Evolutionary conservation across 352 stramenopile species (phyloP).

Genomic region (Phytopythium aichiense): DNA sequence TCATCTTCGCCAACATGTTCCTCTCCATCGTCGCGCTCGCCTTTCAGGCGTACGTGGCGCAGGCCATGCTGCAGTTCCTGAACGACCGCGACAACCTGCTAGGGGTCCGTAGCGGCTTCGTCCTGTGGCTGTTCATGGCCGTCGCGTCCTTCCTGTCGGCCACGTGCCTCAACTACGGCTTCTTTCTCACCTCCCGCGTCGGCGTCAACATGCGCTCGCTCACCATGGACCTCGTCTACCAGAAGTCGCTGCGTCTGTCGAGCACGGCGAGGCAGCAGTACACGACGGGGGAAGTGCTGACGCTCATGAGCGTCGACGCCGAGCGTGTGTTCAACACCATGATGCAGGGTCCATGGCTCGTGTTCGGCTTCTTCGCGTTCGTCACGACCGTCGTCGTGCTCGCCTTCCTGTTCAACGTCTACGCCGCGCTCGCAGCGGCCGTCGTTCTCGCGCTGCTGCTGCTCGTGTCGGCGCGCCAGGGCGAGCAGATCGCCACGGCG

Average conservation of each 20-base stretch:
- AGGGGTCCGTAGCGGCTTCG: conserved; percentile 16
- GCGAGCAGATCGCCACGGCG: conserved; percentile 14
- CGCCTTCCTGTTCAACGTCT: conserved; percentile 27
- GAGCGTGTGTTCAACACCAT: conserved; percentile 32
- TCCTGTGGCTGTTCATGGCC: conserved; percentile 15
- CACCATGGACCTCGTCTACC: conserved; percentile 34
- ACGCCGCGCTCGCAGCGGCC: conserved; percentile 12
- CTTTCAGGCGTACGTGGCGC: conserved; percentile 19
- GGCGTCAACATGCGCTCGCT: conserved; percentile 32
- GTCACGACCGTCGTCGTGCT: conserved; percentile 20
- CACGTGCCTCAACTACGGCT: conserved; percentile 32
- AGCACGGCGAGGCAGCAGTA: conserved; percentile 27
- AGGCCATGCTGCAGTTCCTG: conserved; percentile 24
- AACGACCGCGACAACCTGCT: conserved; percentile 21
- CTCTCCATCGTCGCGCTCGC: conserved; percentile 27
- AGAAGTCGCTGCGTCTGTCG: conserved; percentile 59
- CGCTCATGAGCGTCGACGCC: conserved; percentile 36
- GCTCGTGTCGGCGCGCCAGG: neutral
- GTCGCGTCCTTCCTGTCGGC: conserved; percentile 19
- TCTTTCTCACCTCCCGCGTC: conserved; percentile 29
- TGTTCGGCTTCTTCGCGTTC: conserved; percentile 20
- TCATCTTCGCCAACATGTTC: conserved; percentile 20
- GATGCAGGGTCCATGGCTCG: conserved; percentile 24
- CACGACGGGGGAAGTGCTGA: conserved; percentile 35
- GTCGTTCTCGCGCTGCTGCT: conserved; percentile 12